These are phyloP conservation scores for Litchi chinensis DNA, from an alignment of 345 rosid species.

Conservation along the genomic window DNA sequence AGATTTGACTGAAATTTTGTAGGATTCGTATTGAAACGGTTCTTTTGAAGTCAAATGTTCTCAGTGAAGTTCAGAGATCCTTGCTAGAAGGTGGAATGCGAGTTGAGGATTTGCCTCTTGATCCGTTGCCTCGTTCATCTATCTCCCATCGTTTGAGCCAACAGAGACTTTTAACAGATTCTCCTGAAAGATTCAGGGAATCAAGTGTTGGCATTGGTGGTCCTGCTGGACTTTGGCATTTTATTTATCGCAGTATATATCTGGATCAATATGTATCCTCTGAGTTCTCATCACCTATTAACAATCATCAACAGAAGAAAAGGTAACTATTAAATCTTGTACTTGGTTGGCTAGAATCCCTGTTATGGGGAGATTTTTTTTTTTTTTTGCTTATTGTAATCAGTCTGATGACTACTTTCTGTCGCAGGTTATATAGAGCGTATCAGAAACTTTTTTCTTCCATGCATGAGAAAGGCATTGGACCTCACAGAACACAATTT, in stretches of 20 bases:
- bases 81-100: conserved; percentile 90
- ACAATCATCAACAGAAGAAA: conserved; percentile 72
- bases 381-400: conserved; percentile 7
- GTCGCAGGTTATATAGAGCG: conserved; percentile 88
- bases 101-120: conserved; percentile 82
- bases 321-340: conserved; percentile 46
- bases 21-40: conserved; percentile 82
- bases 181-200: conserved; percentile 54
- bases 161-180: conserved; percentile 42
- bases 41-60: conserved; percentile 85
- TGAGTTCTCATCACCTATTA: conserved; percentile 85
- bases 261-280: conserved; percentile 93
- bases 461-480: conserved; percentile 85
- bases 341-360: neutral
- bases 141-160: conserved; percentile 50
- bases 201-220: conserved; percentile 77
- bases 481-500: conserved; percentile 95
- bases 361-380: conserved; percentile 7
- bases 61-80: conserved; percentile 86
- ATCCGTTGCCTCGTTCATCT: conserved; percentile 53
- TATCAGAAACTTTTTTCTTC: conserved; percentile 85
- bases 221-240: conserved; percentile 97
- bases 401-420: conserved; percentile 16
- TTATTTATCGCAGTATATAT: conserved; percentile 92
- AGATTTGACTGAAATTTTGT: conserved; percentile 29